phyloP scores from a whole-genome alignment of 1,284 basidiomycete species.

The Cutaneotrichosporon curvatum region DNA sequence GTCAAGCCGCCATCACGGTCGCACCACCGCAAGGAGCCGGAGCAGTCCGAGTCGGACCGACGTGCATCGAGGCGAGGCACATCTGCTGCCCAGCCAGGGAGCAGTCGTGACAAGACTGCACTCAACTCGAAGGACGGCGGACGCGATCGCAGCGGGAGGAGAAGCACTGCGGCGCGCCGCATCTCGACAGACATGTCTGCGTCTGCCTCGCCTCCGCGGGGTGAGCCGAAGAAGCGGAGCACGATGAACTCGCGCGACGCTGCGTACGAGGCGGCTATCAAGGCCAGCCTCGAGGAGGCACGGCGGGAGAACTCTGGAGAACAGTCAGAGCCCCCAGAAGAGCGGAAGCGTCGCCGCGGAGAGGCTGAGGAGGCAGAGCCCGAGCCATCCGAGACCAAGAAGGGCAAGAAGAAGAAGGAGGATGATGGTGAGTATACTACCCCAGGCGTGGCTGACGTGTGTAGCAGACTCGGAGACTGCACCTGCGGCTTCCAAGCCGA shows the following conservation, averaged over 20 bases:
- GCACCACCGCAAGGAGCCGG: constrained; percentile 26
- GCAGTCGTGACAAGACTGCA: constrained; percentile 2
- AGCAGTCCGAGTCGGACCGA: constrained; percentile 6
- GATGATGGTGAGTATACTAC: constrained; percentile 34
- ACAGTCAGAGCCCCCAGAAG: constrained; percentile 19
- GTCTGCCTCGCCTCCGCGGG: constrained; percentile 12
- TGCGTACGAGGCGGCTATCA: constrained; percentile 76
- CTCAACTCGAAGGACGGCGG: constrained; percentile 8
- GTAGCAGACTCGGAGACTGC: constrained; percentile 6
- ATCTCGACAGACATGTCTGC: constrained; percentile 16
- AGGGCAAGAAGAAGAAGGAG: constrained; percentile 42
- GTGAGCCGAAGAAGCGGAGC: constrained; percentile 65
- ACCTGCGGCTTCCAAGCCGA: constrained; percentile 28
- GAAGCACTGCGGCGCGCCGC: constrained; percentile 3
- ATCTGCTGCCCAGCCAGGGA: neutral
- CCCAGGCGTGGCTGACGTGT: no score
- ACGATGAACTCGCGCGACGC: constrained; percentile 98
- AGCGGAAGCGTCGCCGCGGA: constrained; percentile 16
- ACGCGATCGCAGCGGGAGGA: constrained; percentile 8
- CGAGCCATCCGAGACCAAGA: constrained; percentile 9
- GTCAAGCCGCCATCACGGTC: constrained; percentile 25
- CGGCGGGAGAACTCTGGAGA: constrained; percentile 23
- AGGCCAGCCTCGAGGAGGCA: constrained; percentile 52
- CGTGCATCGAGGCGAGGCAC: constrained; percentile 1
- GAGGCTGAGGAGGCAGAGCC: constrained; percentile 27